phyloP scores from a whole-genome alignment of 805 yeast species.

The Candida peoriensis region DNA sequence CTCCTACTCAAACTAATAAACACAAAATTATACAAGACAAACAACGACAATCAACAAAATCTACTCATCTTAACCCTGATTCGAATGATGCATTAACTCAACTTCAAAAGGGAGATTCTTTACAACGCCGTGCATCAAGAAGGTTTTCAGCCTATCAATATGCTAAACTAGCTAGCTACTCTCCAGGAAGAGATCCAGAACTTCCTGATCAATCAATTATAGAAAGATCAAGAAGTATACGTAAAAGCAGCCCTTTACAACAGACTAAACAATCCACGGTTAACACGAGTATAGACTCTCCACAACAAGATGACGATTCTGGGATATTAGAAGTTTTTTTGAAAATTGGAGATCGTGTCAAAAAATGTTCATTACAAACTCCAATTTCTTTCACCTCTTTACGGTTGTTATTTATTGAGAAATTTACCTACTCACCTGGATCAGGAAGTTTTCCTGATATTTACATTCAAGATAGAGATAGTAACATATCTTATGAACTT shows the following conservation, averaged over 20 bases:
- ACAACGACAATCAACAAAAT: background rate
- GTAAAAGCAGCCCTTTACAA: constrained; percentile 12
- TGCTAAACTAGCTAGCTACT: constrained; percentile 59
- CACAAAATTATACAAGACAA: no score
- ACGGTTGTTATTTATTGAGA: constrained; percentile 76
- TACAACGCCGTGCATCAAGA: constrained; percentile 90
- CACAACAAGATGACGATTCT: background rate
- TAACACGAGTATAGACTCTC: background rate
- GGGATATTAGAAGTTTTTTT: constrained; percentile 31
- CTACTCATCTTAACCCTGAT: no score
- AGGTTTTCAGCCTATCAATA: constrained; percentile 92
- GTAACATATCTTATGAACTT: constrained; percentile 68
- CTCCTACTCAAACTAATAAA: no score
- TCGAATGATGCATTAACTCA: constrained; percentile 70
- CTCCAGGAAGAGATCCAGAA: constrained; percentile 27
- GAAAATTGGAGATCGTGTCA: constrained; percentile 47
- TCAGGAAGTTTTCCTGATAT: constrained; percentile 70
- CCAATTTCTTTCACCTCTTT: constrained; percentile 38
- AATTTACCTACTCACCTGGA: constrained; percentile 79
- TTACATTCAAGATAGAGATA: constrained; percentile 57
- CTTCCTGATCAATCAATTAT: constrained; percentile 21
- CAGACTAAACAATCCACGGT: background rate
- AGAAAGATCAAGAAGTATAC: constrained; percentile 12
- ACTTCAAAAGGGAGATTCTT: constrained; percentile 74
- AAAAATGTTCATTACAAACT: constrained; percentile 36